These are phyloP conservation scores for Candida andamanensis DNA, from an alignment of 805 yeast genomes.

Conservation along the genomic window DNA sequence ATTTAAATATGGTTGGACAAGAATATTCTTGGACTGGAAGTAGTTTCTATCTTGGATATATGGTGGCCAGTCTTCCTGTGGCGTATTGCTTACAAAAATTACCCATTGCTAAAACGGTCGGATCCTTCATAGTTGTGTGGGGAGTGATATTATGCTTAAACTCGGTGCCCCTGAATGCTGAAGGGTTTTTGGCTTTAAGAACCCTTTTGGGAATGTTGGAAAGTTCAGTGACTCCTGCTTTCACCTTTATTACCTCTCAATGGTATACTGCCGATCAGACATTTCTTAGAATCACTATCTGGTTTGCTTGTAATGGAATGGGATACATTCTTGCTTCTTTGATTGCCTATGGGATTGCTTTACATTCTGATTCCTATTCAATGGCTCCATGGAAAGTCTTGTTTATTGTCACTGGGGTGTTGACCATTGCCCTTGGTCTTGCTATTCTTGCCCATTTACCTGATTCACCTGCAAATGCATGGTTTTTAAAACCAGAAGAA, in stretches of 20 bases:
- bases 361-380: slow-evolving; percentile 31
- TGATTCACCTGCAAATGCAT: slow-evolving; percentile 28
- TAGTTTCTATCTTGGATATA: slow-evolving; percentile 51
- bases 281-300: slow-evolving; percentile 29
- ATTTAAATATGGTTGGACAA: slow-evolving; percentile 29
- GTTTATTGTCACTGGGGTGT: slow-evolving; percentile 55
- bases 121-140: slow-evolving; percentile 53
- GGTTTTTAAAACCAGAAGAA: slow-evolving; percentile 34
- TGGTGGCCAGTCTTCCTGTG: slow-evolving; percentile 51
- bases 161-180: slow-evolving; percentile 40
- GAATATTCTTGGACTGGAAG: slow-evolving; percentile 37
- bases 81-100: slow-evolving; percentile 46
- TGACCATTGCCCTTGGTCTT: slow-evolving; percentile 50
- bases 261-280: slow-evolving; percentile 31
- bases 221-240: slow-evolving; percentile 36
- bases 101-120: slow-evolving; percentile 50
- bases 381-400: slow-evolving; percentile 57
- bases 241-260: slow-evolving; percentile 31
- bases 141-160: slow-evolving; percentile 53
- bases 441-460: slow-evolving; percentile 43
- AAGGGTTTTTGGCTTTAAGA: slow-evolving; percentile 35
- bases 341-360: slow-evolving; percentile 50
- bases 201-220: slow-evolving; percentile 37
- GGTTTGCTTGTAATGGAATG: slow-evolving; percentile 35
- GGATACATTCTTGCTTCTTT: slow-evolving; percentile 37